These are phyloP conservation scores for Diplotaxis tenuifolia DNA, from an alignment of 345 rosid species.

Conservation along the genomic window DNA sequence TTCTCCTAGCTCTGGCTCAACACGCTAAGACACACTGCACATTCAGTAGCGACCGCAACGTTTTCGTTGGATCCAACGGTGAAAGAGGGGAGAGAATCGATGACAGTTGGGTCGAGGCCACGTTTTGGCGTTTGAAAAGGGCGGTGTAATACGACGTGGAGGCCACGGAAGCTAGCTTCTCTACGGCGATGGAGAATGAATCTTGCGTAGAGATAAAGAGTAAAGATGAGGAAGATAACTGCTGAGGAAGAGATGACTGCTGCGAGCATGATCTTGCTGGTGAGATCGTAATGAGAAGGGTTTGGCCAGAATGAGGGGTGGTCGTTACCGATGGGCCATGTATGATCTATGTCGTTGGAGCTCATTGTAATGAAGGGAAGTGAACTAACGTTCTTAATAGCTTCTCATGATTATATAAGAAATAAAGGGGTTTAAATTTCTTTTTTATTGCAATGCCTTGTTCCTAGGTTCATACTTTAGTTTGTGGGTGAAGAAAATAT, in stretches of 20 bases:
- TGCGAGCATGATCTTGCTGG: conserved; percentile 34
- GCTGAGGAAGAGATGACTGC: conserved; percentile 28
- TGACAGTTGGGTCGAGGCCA: conserved; percentile 53
- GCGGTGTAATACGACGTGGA: conserved; percentile 20
- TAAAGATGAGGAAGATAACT: conserved; percentile 29
- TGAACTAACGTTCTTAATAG: conserved; percentile 8
- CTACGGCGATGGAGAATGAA: conserved; percentile 33
- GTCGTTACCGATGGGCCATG: neutral
- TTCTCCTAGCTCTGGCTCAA: conserved; percentile 51
- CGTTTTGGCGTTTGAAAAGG: conserved; percentile 44
- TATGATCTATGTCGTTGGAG: conserved; percentile 25
- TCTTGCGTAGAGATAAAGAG: conserved; percentile 37
- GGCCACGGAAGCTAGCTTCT: conserved; percentile 26
- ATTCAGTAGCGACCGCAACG: conserved; percentile 35
- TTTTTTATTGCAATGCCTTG: neutral
- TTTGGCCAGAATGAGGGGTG: conserved; percentile 26
- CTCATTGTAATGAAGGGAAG: conserved; percentile 26
- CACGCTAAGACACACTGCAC: conserved; percentile 69
- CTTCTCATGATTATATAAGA: conserved; percentile 18
- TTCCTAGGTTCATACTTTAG: conserved; percentile 12
- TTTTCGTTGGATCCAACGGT: conserved; percentile 28
- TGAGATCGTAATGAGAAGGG: conserved; percentile 20
- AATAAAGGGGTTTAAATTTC: neutral
- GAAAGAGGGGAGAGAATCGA: conserved; percentile 56
- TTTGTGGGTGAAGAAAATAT: conserved; percentile 22